phyloP scores from a whole-genome alignment of 1,139 yeast species.

The Nakaseomyces bracarensis region DNA sequence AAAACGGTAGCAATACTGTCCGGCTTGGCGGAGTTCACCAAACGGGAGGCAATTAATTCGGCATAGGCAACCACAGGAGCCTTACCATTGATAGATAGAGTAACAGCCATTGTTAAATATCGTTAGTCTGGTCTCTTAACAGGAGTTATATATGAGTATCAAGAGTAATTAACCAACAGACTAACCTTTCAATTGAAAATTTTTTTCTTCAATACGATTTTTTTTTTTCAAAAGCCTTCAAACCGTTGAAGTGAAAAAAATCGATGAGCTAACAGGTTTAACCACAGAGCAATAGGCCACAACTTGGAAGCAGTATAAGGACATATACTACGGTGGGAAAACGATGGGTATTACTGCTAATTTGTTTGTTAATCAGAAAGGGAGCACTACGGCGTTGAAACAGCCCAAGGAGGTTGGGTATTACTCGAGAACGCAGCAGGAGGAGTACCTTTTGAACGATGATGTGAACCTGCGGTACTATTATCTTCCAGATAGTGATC shows the following conservation, averaged over 20 bases:
- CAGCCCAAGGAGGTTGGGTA: constrained; percentile 29
- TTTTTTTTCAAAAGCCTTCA: background rate
- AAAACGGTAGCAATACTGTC: constrained; percentile 50
- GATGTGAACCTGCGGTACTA: constrained; percentile 53
- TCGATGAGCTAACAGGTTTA: constrained; percentile 3
- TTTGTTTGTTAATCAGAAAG: constrained; percentile 24
- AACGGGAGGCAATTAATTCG: constrained; percentile 68
- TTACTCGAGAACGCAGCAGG: constrained; percentile 25
- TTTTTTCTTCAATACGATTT: background rate
- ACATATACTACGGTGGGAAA: no score
- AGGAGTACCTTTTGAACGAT: constrained; percentile 35
- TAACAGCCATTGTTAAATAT: constrained; percentile 18
- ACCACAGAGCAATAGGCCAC: no score
- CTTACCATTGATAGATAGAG: constrained; percentile 71
- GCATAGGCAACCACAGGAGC: constrained; percentile 77
- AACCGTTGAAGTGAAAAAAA: no score
- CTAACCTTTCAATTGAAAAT: no score
- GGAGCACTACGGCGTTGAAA: constrained; percentile 26
- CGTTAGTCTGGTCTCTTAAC: background rate
- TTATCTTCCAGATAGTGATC: constrained; percentile 64
- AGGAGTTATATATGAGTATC: no score
- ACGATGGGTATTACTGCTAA: constrained; percentile 20
- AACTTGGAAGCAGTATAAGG: no score
- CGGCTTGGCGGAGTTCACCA: constrained; percentile 49
- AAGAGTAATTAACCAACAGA: no score